phyloP scores from a whole-genome alignment of 2,329 filamentous ascomycete genomes.

The Talaromyces piceae region DNA sequence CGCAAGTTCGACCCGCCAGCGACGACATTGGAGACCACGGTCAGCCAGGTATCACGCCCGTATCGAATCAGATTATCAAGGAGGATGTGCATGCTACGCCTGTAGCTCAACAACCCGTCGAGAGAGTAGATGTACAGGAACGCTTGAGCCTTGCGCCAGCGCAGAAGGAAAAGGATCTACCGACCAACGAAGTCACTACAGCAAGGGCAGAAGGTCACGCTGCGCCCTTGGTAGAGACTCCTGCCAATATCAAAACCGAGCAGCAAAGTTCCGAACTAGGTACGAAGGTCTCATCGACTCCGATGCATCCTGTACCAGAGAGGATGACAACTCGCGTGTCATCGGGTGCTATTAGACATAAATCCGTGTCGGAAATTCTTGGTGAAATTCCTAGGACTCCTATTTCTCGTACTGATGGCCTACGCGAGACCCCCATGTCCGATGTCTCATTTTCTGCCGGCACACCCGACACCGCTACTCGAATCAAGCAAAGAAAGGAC shows the following conservation, averaged over 20 bases:
- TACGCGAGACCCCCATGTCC: constrained; percentile 15
- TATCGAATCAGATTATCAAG: constrained; percentile 22
- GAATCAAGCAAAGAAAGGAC: constrained; percentile 45
- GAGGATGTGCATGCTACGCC: constrained; percentile 16
- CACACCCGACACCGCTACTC: constrained; percentile 27
- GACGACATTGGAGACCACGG: constrained; percentile 16
- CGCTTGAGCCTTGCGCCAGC: constrained; percentile 11
- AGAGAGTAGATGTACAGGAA: constrained; percentile 16
- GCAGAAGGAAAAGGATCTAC: constrained; percentile 7
- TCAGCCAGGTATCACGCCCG: constrained; percentile 8
- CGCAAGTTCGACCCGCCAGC: constrained; percentile 15
- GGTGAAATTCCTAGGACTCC: constrained; percentile 47
- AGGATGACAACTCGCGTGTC: constrained; percentile 63
- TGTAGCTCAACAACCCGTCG: constrained; percentile 8
- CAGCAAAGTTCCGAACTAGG: constrained; percentile 13
- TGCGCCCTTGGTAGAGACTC: not conserved
- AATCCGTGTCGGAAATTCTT: constrained; percentile 66
- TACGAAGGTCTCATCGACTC: constrained; percentile 15
- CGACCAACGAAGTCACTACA: constrained; percentile 11
- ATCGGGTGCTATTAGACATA: constrained; percentile 62
- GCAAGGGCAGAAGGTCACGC: constrained; percentile 7
- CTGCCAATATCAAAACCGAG: constrained; percentile 5
- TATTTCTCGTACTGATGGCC: constrained; percentile 27
- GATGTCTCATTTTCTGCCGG: constrained; percentile 16
- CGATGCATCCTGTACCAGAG: constrained; percentile 33